Conservation (phyloP, 2,329 filamentous ascomycete species). For the Hymenoscyphus repandus region DNA sequence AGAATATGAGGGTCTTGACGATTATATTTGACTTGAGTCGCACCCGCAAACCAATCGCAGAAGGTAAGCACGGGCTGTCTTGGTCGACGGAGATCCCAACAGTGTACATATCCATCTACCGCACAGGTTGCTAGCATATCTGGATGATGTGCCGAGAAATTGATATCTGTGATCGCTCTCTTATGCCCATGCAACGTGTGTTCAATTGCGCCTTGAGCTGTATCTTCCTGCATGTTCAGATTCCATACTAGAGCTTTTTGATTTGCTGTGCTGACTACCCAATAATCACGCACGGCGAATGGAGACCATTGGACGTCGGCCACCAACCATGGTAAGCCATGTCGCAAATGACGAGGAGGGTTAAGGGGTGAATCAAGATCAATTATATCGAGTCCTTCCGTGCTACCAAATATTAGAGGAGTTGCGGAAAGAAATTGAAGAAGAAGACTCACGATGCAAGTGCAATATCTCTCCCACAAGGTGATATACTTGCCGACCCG, state of each 20-base stretch:
- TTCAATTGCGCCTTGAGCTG: constrained; percentile 66
- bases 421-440: neutral
- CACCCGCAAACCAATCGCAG: constrained; percentile 89
- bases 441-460: constrained; percentile 62
- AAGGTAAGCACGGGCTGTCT: constrained; percentile 72
- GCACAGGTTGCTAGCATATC: constrained; percentile 86
- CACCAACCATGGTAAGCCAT: constrained; percentile 88
- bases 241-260: constrained; percentile 95
- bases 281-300: constrained; percentile 82
- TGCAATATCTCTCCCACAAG: constrained; percentile 83
- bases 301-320: constrained; percentile 97
- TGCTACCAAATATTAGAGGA: constrained; percentile 33
- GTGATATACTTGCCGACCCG: constrained; percentile 88
- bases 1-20: constrained; percentile 80
- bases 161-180: constrained; percentile 90
- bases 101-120: constrained; percentile 88
- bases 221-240: constrained; percentile 66
- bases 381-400: constrained; percentile 84
- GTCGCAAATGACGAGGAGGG: constrained; percentile 76
- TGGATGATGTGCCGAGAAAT: constrained; percentile 89
- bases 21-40: constrained; percentile 94
- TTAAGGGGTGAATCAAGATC: constrained; percentile 88
- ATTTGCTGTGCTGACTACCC: constrained; percentile 92
- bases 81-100: constrained; percentile 79
- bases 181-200: constrained; percentile 82